Percentiles rank a stretch among this genome's conserved stretches.
Evolutionary conservation across 306 rosid genomes (phyloP).

Genomic region (Cicer pinnatifidum): DNA sequence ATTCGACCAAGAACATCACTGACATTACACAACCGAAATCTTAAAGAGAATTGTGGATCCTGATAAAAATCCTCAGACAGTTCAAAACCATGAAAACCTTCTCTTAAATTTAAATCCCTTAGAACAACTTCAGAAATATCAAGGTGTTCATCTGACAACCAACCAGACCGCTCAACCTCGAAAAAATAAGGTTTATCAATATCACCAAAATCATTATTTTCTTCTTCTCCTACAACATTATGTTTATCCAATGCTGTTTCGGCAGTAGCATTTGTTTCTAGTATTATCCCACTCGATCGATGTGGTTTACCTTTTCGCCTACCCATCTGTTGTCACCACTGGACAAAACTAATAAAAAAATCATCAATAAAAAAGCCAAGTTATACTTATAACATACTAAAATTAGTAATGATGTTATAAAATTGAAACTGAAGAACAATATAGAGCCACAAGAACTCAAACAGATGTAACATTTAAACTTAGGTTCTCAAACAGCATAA

Average conservation of each 20-base stretch:
- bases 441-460: conserved; percentile 31
- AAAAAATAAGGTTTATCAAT: conserved; percentile 63
- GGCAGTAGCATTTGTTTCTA: conserved; percentile 48
- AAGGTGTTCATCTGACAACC: conserved; percentile 66
- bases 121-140: conserved; percentile 89
- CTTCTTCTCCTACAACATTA: conserved; percentile 46
- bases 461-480: background rate
- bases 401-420: conserved; percentile 1
- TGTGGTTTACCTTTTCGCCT: conserved; percentile 78
- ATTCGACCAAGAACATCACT: conserved; percentile 60
- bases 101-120: conserved; percentile 56
- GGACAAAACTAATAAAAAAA: conserved; percentile 17
- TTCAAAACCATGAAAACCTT: conserved; percentile 58
- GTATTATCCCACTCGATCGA: conserved; percentile 61
- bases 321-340: conserved; percentile 67
- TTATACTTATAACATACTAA: conserved; percentile 2
- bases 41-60: conserved; percentile 58
- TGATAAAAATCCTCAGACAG: conserved; percentile 51
- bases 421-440: conserved; percentile 28
- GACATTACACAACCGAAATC: conserved; percentile 68
- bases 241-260: conserved; percentile 53
- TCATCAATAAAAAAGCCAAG: background rate
- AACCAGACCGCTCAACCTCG: conserved; percentile 67
- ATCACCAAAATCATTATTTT: conserved; percentile 44
- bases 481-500: conserved; percentile 35